Evolutionary conservation across 371 early-diverging fungal species (phyloP).

Genomic region (Mortierella sp.): DNA sequence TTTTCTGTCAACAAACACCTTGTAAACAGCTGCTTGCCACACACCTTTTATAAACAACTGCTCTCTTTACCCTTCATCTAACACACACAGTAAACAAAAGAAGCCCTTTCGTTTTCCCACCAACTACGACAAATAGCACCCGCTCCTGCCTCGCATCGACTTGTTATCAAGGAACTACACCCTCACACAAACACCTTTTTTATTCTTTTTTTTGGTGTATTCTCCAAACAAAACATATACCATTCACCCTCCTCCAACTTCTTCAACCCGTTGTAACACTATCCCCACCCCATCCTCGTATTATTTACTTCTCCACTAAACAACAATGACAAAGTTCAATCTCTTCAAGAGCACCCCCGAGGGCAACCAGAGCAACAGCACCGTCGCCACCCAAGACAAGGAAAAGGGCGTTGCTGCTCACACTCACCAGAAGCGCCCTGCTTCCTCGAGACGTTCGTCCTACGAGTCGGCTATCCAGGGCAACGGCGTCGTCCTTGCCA

Average conservation of each 20-base stretch:
- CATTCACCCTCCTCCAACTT: no score
- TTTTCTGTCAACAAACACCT: not conserved
- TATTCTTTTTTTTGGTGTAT: slow-evolving; percentile 32
- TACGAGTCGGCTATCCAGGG: slow-evolving; percentile 51
- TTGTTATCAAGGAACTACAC: slow-evolving; percentile 39
- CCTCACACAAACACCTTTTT: slow-evolving; percentile 18
- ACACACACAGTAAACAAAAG: slow-evolving; percentile 13
- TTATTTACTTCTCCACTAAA: slow-evolving; percentile 7
- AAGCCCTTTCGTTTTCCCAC: not conserved
- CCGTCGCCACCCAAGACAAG: slow-evolving; percentile 31
- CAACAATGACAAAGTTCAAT: slow-evolving; percentile 32
- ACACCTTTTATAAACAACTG: not conserved
- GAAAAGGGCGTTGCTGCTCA: slow-evolving; percentile 7
- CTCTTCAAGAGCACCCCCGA: slow-evolving; percentile 15
- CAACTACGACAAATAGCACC: not conserved
- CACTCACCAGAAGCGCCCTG: slow-evolving; percentile 23
- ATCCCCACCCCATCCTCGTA: not conserved
- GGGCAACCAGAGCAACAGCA: slow-evolving; percentile 22
- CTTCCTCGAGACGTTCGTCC: slow-evolving; percentile 46
- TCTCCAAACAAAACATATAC: slow-evolving; percentile 35
- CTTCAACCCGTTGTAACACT: not conserved
- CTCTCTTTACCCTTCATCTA: not conserved
- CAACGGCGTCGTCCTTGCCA: slow-evolving; percentile 54
- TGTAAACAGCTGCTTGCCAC: slow-evolving; percentile 17
- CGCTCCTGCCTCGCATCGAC: slow-evolving; percentile 28